Percentiles rank a stretch among this genome's conserved stretches.
Conservation (phyloP, 192 early-diverging fungal genomes). For the Irineochytrium annulatum region DNA sequence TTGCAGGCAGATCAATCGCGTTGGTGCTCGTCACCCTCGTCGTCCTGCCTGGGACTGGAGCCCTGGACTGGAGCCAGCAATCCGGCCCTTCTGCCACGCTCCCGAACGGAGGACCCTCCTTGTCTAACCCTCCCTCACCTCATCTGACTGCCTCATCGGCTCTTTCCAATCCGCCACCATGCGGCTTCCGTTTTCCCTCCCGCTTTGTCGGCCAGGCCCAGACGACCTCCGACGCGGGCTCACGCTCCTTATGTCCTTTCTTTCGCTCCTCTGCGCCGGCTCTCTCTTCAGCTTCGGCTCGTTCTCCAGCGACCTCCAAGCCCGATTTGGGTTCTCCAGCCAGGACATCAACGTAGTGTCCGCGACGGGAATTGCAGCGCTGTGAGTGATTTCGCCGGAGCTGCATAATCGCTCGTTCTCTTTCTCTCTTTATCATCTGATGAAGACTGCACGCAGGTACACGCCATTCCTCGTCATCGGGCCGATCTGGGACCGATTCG, state of each 20-base stretch:
- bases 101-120: too few relatives aligned
- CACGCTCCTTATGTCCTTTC: slow-evolving; percentile 7
- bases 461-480: slow-evolving; percentile 24
- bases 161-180: too few relatives aligned
- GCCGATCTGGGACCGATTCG: slow-evolving; percentile 28
- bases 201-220: background rate
- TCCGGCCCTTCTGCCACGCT: too few relatives aligned
- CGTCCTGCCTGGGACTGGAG: too few relatives aligned
- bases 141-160: too few relatives aligned
- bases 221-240: background rate
- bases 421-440: background rate
- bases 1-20: too few relatives aligned
- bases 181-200: too few relatives aligned
- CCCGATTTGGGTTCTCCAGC: slow-evolving; percentile 3
- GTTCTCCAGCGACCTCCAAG: slow-evolving; percentile 15
- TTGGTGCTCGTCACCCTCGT: too few relatives aligned
- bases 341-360: slow-evolving; percentile 25
- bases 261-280: slow-evolving; percentile 10
- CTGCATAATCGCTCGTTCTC: background rate
- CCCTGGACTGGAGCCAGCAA: too few relatives aligned
- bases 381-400: slow-evolving; percentile 2
- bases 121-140: too few relatives aligned
- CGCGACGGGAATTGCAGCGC: slow-evolving; percentile 15
- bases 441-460: slow-evolving; percentile 1
- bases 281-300: slow-evolving; percentile 16